These are phyloP conservation scores for Coniochaeta prunicola DNA, from an alignment of 2,329 filamentous ascomycete species.

Conservation along the genomic window DNA sequence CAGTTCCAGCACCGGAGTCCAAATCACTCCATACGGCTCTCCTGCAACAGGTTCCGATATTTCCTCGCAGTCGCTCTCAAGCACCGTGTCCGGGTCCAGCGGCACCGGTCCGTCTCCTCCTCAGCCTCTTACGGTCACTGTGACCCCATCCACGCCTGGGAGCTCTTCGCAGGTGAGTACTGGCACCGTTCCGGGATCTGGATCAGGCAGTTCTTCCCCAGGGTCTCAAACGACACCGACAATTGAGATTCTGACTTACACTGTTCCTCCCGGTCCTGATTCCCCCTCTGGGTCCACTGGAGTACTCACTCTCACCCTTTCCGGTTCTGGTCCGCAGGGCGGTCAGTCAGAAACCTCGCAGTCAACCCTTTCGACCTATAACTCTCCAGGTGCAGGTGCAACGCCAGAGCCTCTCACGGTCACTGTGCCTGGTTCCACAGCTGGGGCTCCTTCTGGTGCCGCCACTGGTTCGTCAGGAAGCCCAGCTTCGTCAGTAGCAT, in stretches of 20 bases:
- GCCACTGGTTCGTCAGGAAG: neutral
- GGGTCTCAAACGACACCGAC: neutral
- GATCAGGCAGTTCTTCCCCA: neutral
- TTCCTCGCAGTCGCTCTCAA: neutral
- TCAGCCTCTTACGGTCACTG: constrained; percentile 4
- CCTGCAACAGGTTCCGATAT: neutral
- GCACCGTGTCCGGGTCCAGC: neutral
- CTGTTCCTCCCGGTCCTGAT: neutral
- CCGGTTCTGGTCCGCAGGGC: neutral
- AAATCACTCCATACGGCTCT: neutral
- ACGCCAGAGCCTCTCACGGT: neutral
- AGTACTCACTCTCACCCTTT: constrained; percentile 5
- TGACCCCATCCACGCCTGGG: neutral
- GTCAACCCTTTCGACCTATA: neutral
- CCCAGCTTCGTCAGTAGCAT: neutral
- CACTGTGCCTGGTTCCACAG: neutral
- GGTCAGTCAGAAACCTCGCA: neutral
- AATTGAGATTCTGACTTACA: neutral
- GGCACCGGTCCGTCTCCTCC: neutral
- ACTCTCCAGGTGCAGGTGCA: neutral
- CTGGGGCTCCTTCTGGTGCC: neutral
- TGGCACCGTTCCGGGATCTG: neutral
- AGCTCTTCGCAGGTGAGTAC: neutral
- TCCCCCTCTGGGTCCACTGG: constrained; percentile 1
- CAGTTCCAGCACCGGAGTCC: neutral